Evolutionary conservation across 306 rosid species (phyloP).

Genomic region (Gastrolobium villosum): DNA sequence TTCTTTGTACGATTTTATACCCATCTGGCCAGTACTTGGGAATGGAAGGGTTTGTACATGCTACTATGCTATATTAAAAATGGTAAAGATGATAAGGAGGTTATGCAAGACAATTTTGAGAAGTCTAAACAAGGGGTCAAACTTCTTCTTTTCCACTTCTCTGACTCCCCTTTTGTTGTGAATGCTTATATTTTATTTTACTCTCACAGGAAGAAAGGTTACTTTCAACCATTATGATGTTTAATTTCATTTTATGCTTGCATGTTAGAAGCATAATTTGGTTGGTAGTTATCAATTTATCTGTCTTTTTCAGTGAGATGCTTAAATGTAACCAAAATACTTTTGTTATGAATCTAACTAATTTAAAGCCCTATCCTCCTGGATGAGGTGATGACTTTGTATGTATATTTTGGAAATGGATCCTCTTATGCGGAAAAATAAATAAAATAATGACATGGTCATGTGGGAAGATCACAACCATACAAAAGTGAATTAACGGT

Average conservation of each 20-base stretch:
- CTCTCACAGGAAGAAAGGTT: background rate
- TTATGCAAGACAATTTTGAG: conserved; percentile 3
- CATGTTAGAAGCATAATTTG: conserved; percentile 23
- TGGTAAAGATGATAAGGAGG: background rate
- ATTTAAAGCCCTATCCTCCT: background rate
- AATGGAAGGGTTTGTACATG: conserved; percentile 10
- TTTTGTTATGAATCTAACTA: background rate
- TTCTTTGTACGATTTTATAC: background rate
- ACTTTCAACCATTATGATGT: conserved; percentile 18
- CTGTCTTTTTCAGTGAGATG: background rate
- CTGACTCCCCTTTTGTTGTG: conserved; percentile 1
- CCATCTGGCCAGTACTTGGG: background rate
- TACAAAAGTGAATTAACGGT: no score
- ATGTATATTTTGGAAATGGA: background rate
- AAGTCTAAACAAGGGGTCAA: background rate
- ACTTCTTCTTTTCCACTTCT: background rate
- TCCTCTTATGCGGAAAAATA: no score
- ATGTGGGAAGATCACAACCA: no score
- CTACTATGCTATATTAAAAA: background rate
- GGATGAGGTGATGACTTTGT: conserved; percentile 30
- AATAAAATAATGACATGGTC: no score
- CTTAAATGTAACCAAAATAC: background rate
- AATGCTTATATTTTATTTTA: conserved; percentile 16
- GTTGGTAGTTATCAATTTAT: background rate
- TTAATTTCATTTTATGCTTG: conserved; percentile 17